Base-by-base conservation (phyloP, 2,329 filamentous ascomycete genomes). In the Colletotrichum sp. region DNA sequence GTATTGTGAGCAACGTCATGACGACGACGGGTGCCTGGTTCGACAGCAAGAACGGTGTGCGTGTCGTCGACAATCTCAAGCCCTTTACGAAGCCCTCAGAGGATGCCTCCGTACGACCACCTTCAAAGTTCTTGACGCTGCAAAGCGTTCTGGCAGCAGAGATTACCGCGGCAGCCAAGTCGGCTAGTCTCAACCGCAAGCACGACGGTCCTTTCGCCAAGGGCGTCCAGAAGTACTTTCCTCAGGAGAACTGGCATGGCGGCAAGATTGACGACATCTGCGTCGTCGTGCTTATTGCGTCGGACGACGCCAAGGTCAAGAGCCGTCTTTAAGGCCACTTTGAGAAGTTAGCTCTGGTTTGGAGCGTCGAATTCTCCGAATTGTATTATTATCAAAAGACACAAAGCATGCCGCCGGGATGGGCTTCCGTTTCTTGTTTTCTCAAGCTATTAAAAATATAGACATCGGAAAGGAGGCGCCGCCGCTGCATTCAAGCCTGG, bases 191-290 rank as follows among this genome's bases (percentile, higher is more conserved):
- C 73, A 96, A 98, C 84, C 91, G 89, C 65, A 95, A 94, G 80
- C 87, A 95, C 68, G 95, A 98, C 83, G 96, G 96, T 0, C 97
- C 97, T 1, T 99, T 99, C 84, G 96, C 97, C 55, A 98, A 95
- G 84, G 96, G 98, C 84, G 95, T 98, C 24, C 95, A 97, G 83
- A 94, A 93, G 81, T 93, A 94, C 81, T 98, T 95, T 79, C 96
- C 97, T 0, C 89, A 93, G 48, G 96, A 98, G 84, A 91, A 93
- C 74, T 99, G 95, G 92, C 92, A 92, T 74, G 97, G 97, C 73
- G 97, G 97, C 68, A 99, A 99, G 85, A 91, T 97, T 24, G 97
- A 99, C 83, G 97, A 99, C 84, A 98, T 99, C 75, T 96, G 95
- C 80, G 95, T 95, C 6, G 88, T 99, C 66, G 93, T 96, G 16